Conservation (phyloP, 2,329 filamentous ascomycete genomes). For the Pseudocercospora vitis region DNA sequence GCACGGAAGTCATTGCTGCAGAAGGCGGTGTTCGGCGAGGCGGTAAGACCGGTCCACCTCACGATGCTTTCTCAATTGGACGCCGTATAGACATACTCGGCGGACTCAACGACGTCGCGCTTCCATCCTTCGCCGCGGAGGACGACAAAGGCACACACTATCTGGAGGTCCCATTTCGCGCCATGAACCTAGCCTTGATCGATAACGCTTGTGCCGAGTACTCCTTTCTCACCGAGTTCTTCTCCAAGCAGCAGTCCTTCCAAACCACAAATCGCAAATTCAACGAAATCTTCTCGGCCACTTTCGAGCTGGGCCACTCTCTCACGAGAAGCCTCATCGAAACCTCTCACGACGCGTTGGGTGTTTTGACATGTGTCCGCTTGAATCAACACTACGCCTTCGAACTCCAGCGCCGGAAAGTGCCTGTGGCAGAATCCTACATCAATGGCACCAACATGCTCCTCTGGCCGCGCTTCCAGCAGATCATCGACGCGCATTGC, state of each 20-base stretch:
- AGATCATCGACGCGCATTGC: conserved; percentile 89
- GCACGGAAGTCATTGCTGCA: conserved; percentile 69
- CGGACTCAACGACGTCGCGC: conserved; percentile 68
- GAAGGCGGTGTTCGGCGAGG: conserved; percentile 57
- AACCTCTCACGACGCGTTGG: conserved; percentile 78
- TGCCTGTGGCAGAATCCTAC: conserved; percentile 85
- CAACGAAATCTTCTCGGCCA: conserved; percentile 82
- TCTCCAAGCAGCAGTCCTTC: conserved; percentile 70
- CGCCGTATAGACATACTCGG: conserved; percentile 80
- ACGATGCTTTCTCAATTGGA: conserved; percentile 88
- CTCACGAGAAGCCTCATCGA: conserved; percentile 75
- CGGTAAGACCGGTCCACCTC: conserved; percentile 40
- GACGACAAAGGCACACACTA: conserved; percentile 85
- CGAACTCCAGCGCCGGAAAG: conserved; percentile 84
- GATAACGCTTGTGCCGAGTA: conserved; percentile 96
- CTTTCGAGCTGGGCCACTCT: conserved; percentile 76
- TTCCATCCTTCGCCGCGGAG: conserved; percentile 87
- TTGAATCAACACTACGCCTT: conserved; percentile 94
- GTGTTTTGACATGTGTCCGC: conserved; percentile 85
- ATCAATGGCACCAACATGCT: conserved; percentile 95
- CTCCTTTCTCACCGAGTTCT: conserved; percentile 87
- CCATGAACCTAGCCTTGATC: conserved; percentile 89
- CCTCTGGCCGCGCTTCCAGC: conserved; percentile 92
- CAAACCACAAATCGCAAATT: conserved; percentile 80
- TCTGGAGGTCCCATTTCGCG: conserved; percentile 84